phyloP scores from a whole-genome alignment of 169 alveolate genomes.

The Eimeria brunetti region DNA sequence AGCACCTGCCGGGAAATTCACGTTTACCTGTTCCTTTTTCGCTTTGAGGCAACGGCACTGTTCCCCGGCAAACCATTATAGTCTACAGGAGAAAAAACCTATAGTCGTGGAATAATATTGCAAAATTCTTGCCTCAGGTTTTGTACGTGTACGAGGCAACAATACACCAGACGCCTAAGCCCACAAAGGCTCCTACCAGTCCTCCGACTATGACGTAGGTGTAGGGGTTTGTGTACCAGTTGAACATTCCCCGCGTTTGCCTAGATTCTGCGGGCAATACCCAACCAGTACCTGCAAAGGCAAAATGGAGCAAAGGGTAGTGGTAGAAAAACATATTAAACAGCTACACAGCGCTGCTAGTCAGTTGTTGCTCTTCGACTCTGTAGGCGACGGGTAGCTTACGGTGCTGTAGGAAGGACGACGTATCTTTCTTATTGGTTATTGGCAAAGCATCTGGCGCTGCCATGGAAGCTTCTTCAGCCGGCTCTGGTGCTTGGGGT shows the following conservation, averaged over 20 bases:
- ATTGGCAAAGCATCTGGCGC: background rate
- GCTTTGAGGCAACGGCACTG: too few relatives aligned
- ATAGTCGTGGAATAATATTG: too few relatives aligned
- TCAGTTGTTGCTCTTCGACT: background rate
- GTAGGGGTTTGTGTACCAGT: conserved; percentile 50
- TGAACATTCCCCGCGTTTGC: conserved; percentile 46
- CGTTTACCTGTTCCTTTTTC: too few relatives aligned
- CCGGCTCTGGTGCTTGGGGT: background rate
- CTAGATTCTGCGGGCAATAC: background rate
- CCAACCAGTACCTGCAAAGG: conserved; percentile 14
- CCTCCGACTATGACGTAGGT: conserved; percentile 38
- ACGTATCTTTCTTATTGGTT: background rate
- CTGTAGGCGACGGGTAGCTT: background rate
- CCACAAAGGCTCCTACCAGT: conserved; percentile 11
- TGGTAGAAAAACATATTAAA: background rate
- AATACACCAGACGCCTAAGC: conserved; percentile 35
- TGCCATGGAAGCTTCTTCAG: background rate
- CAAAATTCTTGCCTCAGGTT: background rate
- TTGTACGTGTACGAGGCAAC: conserved; percentile 52
- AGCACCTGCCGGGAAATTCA: too few relatives aligned
- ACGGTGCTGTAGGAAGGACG: conserved; percentile 16
- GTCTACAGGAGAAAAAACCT: too few relatives aligned
- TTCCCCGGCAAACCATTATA: too few relatives aligned
- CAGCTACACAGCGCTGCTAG: background rate
- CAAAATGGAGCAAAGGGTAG: too few relatives aligned